Evolutionary conservation across 306 rosid genomes (phyloP).

Genomic region (Lagenaria siceraria): DNA sequence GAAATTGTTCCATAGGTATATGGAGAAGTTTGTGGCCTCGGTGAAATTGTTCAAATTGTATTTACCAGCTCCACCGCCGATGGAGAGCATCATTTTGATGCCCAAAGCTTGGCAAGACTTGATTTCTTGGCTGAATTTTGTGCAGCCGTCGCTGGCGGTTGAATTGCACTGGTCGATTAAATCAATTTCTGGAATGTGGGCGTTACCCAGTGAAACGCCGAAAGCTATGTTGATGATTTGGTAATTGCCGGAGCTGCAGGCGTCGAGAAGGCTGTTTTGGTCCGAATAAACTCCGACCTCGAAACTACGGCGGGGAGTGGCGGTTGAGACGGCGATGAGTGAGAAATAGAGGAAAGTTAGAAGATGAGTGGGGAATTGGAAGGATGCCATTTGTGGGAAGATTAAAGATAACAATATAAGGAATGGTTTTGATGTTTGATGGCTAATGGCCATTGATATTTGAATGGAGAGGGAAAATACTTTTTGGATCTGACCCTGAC

Average conservation of each 20-base stretch:
- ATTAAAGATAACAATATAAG: neutral
- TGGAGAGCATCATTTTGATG: neutral
- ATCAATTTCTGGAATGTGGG: neutral
- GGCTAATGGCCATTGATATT: no score
- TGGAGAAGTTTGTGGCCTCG: conserved; percentile 8
- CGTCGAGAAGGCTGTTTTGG: neutral
- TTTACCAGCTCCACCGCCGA: conserved; percentile 5
- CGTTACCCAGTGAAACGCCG: neutral
- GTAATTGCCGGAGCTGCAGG: conserved; percentile 12
- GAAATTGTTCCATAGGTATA: conserved; percentile 12
- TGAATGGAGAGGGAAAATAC: no score
- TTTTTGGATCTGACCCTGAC: no score
- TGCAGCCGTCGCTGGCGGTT: neutral
- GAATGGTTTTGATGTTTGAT: no score
- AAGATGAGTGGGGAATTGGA: neutral
- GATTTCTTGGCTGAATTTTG: neutral
- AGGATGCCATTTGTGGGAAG: neutral
- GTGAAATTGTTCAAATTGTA: conserved; percentile 1
- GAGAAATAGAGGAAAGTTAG: neutral
- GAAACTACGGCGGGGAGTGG: neutral
- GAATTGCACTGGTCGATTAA: neutral
- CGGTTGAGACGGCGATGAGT: neutral
- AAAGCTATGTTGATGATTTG: conserved; percentile 11
- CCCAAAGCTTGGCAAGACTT: conserved; percentile 13
- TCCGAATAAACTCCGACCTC: neutral